These are phyloP conservation scores for Plasmodium chabaudi DNA, from an alignment of 169 alveolate genomes.

Conservation along the genomic window DNA sequence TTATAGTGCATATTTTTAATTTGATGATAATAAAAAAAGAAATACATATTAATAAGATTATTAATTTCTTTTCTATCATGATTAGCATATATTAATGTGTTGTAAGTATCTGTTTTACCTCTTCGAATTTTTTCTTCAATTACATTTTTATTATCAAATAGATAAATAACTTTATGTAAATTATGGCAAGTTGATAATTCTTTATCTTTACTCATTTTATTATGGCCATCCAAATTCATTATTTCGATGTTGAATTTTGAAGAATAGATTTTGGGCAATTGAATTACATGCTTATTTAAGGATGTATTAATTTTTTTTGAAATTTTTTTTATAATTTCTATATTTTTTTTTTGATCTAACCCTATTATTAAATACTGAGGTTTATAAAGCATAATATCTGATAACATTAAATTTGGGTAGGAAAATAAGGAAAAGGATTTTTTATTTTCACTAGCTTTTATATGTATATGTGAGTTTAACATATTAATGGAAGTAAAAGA, in stretches of 20 bases:
- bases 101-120: slow-evolving; percentile 61
- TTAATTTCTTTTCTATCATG: slow-evolving; percentile 45
- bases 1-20: background rate
- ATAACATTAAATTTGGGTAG: slow-evolving; percentile 70
- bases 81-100: slow-evolving; percentile 38
- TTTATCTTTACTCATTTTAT: slow-evolving; percentile 61
- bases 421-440: slow-evolving; percentile 61
- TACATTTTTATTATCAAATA: slow-evolving; percentile 42
- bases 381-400: slow-evolving; percentile 63
- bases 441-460: slow-evolving; percentile 16
- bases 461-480: slow-evolving; percentile 53
- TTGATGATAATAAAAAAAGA: slow-evolving; percentile 43
- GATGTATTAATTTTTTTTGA: slow-evolving; percentile 36
- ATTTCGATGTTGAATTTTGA: slow-evolving; percentile 48
- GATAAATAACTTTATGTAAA: slow-evolving; percentile 43
- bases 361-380: slow-evolving; percentile 67
- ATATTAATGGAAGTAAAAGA: slow-evolving; percentile 56
- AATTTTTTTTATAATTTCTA: slow-evolving; percentile 60
- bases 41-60: slow-evolving; percentile 55
- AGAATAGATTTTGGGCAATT: slow-evolving; percentile 31
- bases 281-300: background rate
- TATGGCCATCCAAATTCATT: slow-evolving; percentile 66
- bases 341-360: slow-evolving; percentile 52
- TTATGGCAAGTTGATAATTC: background rate
- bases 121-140: slow-evolving; percentile 59